Percentiles rank a stretch among this genome's conserved stretches.
Evolutionary conservation across 257 asterid species (phyloP).

Genomic region (Solanum piurae): DNA sequence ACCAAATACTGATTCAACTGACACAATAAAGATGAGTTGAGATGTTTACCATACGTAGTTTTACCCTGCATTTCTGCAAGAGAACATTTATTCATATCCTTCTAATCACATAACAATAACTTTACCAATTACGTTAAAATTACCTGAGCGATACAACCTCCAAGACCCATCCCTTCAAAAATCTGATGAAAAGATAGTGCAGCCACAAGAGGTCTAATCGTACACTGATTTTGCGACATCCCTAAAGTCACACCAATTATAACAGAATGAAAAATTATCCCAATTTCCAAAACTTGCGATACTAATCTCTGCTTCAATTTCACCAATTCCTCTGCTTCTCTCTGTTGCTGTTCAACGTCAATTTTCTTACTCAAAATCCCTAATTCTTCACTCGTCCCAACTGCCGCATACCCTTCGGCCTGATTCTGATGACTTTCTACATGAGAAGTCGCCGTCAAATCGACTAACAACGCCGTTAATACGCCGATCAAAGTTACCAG

Average conservation of each 20-base stretch:
- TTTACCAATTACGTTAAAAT: not conserved
- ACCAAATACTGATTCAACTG: too few species aligned
- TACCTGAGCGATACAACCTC: slow-evolving; percentile 44
- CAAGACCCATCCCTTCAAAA: slow-evolving; percentile 36
- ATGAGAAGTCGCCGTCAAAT: slow-evolving; percentile 29
- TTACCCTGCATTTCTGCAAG: too few species aligned
- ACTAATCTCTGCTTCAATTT: slow-evolving; percentile 27
- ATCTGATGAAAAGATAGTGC: slow-evolving; percentile 34
- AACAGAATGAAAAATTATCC: slow-evolving; percentile 35
- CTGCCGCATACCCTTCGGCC: not conserved
- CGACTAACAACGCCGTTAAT: slow-evolving; percentile 26
- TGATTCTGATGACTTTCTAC: slow-evolving; percentile 7
- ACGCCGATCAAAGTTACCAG: slow-evolving; percentile 25
- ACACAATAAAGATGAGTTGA: not conserved
- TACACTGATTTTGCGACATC: slow-evolving; percentile 35
- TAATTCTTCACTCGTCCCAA: slow-evolving; percentile 8
- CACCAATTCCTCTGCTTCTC: slow-evolving; percentile 17
- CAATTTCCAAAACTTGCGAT: slow-evolving; percentile 34
- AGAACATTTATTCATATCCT: too few species aligned
- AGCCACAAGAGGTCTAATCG: slow-evolving; percentile 28
- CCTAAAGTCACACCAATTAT: slow-evolving; percentile 36
- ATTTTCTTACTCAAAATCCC: not conserved
- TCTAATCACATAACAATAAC: not conserved
- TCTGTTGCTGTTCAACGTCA: not conserved
- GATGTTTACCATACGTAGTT: too few species aligned